Evolutionary conservation across 345 rosid genomes (phyloP).

Genomic region (Abelmoschus esculentus): DNA sequence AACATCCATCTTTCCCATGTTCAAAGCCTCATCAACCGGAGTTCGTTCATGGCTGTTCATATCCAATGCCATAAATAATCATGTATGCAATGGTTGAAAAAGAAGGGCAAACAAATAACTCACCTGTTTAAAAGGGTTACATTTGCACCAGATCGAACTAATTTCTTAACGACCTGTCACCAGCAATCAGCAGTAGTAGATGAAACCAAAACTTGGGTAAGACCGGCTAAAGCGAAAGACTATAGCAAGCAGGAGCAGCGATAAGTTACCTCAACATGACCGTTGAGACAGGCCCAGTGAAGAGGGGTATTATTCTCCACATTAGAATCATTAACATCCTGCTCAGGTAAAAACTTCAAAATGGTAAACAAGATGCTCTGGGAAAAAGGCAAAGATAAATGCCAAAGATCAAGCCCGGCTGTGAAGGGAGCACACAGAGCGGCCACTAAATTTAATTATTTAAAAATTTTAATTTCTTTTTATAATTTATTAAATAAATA

Average conservation of each 20-base stretch:
- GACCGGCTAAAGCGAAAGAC: background rate
- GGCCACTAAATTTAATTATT: no score
- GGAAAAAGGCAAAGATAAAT: background rate
- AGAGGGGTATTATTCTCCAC: slow-evolving; percentile 79
- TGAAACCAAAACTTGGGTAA: background rate
- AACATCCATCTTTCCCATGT: slow-evolving; percentile 54
- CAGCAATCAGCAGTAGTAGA: background rate
- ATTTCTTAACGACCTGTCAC: slow-evolving; percentile 64
- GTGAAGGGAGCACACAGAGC: no score
- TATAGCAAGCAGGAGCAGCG: background rate
- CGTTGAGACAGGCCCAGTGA: slow-evolving; percentile 91
- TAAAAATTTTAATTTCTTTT: no score
- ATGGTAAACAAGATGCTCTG: slow-evolving; percentile 1
- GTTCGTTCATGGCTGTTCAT: slow-evolving; percentile 63
- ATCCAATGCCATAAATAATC: slow-evolving; percentile 11
- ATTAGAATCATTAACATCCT: slow-evolving; percentile 70
- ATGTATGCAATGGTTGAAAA: background rate
- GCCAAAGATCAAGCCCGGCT: no score
- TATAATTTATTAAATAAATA: no score
- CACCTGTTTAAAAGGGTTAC: slow-evolving; percentile 67
- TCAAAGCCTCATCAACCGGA: slow-evolving; percentile 78
- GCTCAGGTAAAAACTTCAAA: slow-evolving; percentile 11
- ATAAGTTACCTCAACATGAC: slow-evolving; percentile 61
- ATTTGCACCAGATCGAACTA: slow-evolving; percentile 75
- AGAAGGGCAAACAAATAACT: background rate